Evolutionary conservation across 345 rosid genomes (phyloP), one percentile per base, ranked within the genome.

Genomic region (Pugionium cornutum): DNA sequence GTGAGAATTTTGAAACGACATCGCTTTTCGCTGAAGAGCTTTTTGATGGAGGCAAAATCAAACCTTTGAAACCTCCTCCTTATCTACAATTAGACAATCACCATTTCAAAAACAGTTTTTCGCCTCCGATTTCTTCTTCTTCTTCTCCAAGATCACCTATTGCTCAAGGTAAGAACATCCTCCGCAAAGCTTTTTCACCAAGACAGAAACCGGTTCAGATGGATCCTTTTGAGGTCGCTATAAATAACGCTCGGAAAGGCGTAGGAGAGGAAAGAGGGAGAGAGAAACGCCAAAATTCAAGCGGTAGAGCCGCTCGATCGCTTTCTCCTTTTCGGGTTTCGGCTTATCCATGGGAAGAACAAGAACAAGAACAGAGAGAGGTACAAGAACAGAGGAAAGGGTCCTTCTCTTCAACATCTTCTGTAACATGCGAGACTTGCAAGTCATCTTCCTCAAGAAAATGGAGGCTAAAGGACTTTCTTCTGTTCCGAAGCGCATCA

Each of bases 401-500:
- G 3, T 57, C 66, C 0, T 10, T 11, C 5, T 53, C 78, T 4
- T 50, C 76, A 3, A 51, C 85, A 25, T 78, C 79, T 78, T 40
- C 75, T 10, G 9, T 48, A 32, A 28, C 37, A 44, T 66, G 56
- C 72, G 62, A 52, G 63, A 53, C 77, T 1, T 66, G 72, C 51
- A 66, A 60, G 57, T 73, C 68, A 39, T 73, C 82, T 67, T 80
- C 89, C 40, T 80, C 95, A 1, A 88, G 64, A 67, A 92, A 79
- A 71, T 92, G 98, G 98, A 85, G 89, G 26, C 27, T 92, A 63
- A 83, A 58, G 54, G 96, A 92, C 67, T 77, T 92, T 43, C 63
- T 92, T 46, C 48, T 92, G 75, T 92, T 92, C 50, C 83, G 97
- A 67, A 92, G 98, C 52, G 89, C 89, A 34, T 92, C 98, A 1